These are phyloP conservation scores for Paraphoma sp. DNA, from an alignment of 2,329 filamentous ascomycete genomes.

Conservation along the genomic window DNA sequence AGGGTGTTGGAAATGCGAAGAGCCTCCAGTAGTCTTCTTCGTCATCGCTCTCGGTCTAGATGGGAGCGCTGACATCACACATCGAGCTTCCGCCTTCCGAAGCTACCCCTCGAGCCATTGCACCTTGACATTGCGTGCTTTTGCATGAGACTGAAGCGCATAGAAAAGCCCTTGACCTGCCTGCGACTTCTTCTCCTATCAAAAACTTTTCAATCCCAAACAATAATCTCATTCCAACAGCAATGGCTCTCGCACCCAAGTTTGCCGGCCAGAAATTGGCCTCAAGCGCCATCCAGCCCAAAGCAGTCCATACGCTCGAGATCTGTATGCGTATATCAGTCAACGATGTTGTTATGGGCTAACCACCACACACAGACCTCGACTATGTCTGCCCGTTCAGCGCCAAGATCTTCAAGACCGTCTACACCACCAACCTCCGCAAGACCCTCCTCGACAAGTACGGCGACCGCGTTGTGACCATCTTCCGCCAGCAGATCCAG, in stretches of 20 bases:
- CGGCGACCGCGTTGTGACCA: constrained; percentile 68
- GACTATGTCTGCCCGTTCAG: constrained; percentile 90
- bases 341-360: neutral
- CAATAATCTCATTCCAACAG: neutral
- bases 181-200: neutral
- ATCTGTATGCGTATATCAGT: constrained; percentile 51
- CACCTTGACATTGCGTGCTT: constrained; percentile 25
- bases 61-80: constrained; percentile 17
- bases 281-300: constrained; percentile 48
- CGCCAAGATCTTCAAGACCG: constrained; percentile 77
- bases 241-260: constrained; percentile 78
- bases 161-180: neutral
- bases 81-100: constrained; percentile 16
- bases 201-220: neutral
- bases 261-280: constrained; percentile 76
- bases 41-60: too few relatives aligned
- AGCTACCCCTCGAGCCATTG: constrained; percentile 18
- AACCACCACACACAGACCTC: constrained; percentile 61
- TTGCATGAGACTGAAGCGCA: neutral
- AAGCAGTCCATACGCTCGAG: constrained; percentile 60
- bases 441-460: constrained; percentile 71
- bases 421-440: constrained; percentile 68
- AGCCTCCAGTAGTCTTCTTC: too few relatives aligned
- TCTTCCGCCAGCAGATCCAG: constrained; percentile 92
- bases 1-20: too few relatives aligned